Base-by-base conservation (phyloP, 768 basidiomycete genomes). In the Daedaleopsis sinensis region DNA sequence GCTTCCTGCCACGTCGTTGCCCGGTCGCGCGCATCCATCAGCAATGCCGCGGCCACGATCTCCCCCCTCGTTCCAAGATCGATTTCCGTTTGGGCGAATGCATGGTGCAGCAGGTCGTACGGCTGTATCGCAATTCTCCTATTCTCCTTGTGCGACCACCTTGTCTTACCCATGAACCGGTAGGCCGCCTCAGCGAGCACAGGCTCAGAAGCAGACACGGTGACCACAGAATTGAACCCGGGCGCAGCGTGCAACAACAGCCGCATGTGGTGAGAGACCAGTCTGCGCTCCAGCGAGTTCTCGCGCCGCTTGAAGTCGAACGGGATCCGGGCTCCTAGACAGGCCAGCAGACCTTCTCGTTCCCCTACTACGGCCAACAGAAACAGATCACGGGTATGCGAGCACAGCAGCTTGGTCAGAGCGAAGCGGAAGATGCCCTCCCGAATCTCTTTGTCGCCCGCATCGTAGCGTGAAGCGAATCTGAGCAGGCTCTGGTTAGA, bases 201-300 rank as follows among this genome's bases (percentile, higher is more conserved):
- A 13, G 73, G 73, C 58, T 74, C 72, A 1, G 72, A 74, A 4
- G 67, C 49, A 6, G 67, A 63, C 7, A 64, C 49, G 49, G 73
- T 74, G 56, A 69, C 50, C 27, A 69, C 48, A 27, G 44, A 51
- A 32, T 68, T 59, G 43, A 71, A 65, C 23, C 58, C 62, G 15
- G 62, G 18, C 32, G 38, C 46, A 11, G 67, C 65, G 21, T 66
- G 65, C 5, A 70, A 60, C 32, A 63, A 58, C n/a, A 77, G 58
- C 13, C 76, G 71, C 72, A 76, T 68, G 59, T 75, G 75, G 0
- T 64, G 52, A 56, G 72, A 70, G 5, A 77, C 74, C 58, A 74
- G 73, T 46, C n/a, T 59, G 59, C 60, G 64, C 57, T 74, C 71
- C 13, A 11, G n/a, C 19, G 21, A 3, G 18, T 2, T n/a, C 7